Percentiles rank a stretch among this genome's conserved stretches.
Conservation (phyloP, 2,329 filamentous ascomycete genomes). For the Colletotrichum magnum region DNA sequence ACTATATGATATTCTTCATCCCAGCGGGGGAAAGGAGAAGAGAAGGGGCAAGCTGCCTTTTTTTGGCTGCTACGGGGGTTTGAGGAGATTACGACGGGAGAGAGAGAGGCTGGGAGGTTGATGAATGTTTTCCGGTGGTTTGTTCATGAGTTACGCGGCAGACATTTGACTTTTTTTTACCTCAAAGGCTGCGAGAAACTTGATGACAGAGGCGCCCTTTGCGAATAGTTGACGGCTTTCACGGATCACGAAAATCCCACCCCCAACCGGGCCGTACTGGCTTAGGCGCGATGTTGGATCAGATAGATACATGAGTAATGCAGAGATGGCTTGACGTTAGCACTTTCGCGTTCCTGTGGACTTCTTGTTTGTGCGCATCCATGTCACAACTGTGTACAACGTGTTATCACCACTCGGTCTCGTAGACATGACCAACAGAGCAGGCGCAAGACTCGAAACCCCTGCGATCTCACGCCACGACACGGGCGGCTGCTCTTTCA, state of each 20-base stretch:
- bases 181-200: constrained; percentile 18
- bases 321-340: constrained; percentile 38
- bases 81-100: too few species aligned
- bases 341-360: not conserved
- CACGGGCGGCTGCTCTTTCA: not conserved
- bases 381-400: too few species aligned
- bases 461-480: too few species aligned
- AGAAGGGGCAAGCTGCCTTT: too few species aligned
- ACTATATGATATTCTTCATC: constrained; percentile 12
- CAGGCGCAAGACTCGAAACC: too few species aligned
- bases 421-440: too few species aligned
- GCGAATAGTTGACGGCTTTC: constrained; percentile 18
- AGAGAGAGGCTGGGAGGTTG: not conserved
- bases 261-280: not conserved
- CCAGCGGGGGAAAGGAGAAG: constrained; percentile 1
- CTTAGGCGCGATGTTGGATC: constrained; percentile 33
- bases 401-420: not conserved
- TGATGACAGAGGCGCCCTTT: constrained; percentile 30
- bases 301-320: constrained; percentile 40
- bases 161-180: too few species aligned
- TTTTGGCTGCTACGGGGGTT: too few species aligned
- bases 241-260: constrained; percentile 15
- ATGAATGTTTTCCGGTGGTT: constrained; percentile 2
- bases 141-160: constrained; percentile 28
- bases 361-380: not conserved